Percentiles rank a stretch among this genome's conserved stretches.
phyloP scores from a whole-genome alignment of 1,284 basidiomycete genomes.

The Austroboletus niveus region DNA sequence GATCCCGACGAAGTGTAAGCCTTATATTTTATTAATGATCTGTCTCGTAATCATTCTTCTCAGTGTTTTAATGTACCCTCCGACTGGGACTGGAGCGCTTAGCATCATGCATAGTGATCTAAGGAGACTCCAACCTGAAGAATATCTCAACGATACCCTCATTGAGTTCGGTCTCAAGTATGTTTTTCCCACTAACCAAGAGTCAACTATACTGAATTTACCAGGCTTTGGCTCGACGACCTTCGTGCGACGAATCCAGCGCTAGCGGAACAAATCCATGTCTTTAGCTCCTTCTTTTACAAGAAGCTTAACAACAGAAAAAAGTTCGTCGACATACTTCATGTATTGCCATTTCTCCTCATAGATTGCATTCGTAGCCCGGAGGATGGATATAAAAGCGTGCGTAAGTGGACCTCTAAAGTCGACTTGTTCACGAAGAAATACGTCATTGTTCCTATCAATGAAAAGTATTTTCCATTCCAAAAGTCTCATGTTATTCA shows the following conservation, averaged over 20 bases:
- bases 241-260: constrained; percentile 54
- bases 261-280: constrained; percentile 74
- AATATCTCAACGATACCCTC: constrained; percentile 93
- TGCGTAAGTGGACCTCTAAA: constrained; percentile 92
- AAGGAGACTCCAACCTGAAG: constrained; percentile 67
- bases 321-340: constrained; percentile 45
- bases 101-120: constrained; percentile 80
- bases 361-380: constrained; percentile 37
- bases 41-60: background rate
- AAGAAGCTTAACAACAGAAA: constrained; percentile 83
- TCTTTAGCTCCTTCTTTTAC: constrained; percentile 98
- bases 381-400: constrained; percentile 75
- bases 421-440: constrained; percentile 89
- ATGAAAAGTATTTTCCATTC: constrained; percentile 73
- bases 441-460: constrained; percentile 93
- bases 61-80: constrained; percentile 78
- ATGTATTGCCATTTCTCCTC: constrained; percentile 5
- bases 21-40: background rate
- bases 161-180: constrained; percentile 95
- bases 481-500: background rate
- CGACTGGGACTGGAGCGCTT: constrained; percentile 65
- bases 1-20: constrained; percentile 69
- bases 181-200: constrained; percentile 26
- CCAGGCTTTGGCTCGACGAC: constrained; percentile 66
- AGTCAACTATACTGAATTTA: constrained; percentile 1